These are phyloP conservation scores for Trichosporon inkin DNA, from an alignment of 1,284 basidiomycete genomes.

Conservation along the genomic window DNA sequence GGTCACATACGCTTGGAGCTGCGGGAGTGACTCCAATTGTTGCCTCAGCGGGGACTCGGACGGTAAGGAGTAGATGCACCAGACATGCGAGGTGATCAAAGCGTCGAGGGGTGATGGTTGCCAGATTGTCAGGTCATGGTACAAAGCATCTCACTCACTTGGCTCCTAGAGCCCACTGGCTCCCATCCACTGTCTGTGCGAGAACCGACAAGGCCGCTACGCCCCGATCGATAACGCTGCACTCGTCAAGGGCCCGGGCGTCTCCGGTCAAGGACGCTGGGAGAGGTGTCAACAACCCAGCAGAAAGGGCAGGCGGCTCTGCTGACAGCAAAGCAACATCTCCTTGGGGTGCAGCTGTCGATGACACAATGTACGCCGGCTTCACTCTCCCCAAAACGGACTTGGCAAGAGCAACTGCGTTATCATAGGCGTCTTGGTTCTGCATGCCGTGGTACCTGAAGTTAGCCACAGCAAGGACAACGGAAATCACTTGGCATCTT, in stretches of 20 bases:
- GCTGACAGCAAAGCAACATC: conserved; percentile 27
- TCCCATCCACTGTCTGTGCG: conserved; percentile 12
- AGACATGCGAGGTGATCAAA: conserved; percentile 44
- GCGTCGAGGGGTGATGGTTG: conserved; percentile 46
- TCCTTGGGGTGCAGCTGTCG: background rate
- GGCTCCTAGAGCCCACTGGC: conserved; percentile 36
- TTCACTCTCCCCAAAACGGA: conserved; percentile 32
- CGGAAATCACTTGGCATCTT: background rate
- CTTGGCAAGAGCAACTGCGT: conserved; percentile 38
- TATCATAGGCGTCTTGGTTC: conserved; percentile 36
- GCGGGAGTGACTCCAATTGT: conserved; percentile 22
- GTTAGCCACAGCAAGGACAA: background rate
- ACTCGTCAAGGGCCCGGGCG: conserved; percentile 26
- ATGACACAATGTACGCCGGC: conserved; percentile 33
- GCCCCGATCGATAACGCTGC: conserved; percentile 26
- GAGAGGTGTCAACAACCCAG: conserved; percentile 41
- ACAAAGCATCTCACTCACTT: conserved; percentile 25
- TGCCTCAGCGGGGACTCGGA: conserved; percentile 22
- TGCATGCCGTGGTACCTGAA: conserved; percentile 37
- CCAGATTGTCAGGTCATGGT: conserved; percentile 19
- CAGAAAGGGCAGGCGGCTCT: conserved; percentile 34
- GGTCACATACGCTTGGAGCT: conserved; percentile 34
- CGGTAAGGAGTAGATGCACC: conserved; percentile 34
- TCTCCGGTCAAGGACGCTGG: conserved; percentile 44
- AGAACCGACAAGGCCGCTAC: conserved; percentile 32